Evolutionary conservation across 192 early-diverging fungal species (phyloP), one percentile per base, ranked within the genome.

Genomic region (Pecoramyces ruminantium): DNA sequence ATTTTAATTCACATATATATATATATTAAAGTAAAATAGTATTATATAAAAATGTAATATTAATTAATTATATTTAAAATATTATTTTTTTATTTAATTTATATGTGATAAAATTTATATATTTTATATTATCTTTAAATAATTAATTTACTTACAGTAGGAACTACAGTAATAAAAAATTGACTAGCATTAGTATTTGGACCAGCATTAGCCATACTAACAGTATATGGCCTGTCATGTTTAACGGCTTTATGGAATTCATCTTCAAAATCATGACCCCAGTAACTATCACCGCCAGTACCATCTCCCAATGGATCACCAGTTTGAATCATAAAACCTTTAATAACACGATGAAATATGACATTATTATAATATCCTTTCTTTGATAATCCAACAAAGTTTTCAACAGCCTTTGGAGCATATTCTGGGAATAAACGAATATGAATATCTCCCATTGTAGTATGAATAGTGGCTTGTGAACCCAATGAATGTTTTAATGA

Each of bases 311-410:
- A 83, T 0, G 93, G 93, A 84, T 94, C 92, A n/a, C 94, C 94
- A 0, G 97, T 99, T 85, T 98, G 96, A 38, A 98, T 85, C 96
- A 99, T 99, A 83, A 99, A 99, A 15, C 92, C 89, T 84, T 96
- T 96, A 84, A 99, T 97, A 21, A 96, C 92, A n/a, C 97, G 88
- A 85, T 99, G 97, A 86, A 99, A 97, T 29, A 96, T 92, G n/a
- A 96, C 86, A 78, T 92, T 92, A 79, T 97, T 94, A 83, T 96
- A 98, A 82, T 97, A 98, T 8, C 90, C 93, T 79, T 93, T 93
- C 79, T 93, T 92, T 5, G 94, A 86, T 77, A 96, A 92, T 0
- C 92, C 93, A 16, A 93, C 92, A 86, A 97, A 99, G 83, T 97
- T 99, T 85, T 97, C 95, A 27, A 97, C 96, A 4, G 97, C 92